phyloP scores from a whole-genome alignment of 257 asterid species.

The Solanum habrochaites region DNA sequence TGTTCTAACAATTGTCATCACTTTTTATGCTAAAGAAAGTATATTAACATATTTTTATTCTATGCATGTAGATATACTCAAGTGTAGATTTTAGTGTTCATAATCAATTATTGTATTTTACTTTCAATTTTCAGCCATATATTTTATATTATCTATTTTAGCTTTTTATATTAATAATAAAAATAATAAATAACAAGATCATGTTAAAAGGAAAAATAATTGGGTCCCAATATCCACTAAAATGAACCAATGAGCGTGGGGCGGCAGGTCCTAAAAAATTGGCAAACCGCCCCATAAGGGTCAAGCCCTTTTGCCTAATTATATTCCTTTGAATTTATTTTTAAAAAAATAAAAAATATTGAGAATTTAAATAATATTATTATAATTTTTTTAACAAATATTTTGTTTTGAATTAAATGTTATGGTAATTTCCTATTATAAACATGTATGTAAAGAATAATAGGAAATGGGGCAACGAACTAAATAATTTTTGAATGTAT shows the following conservation, averaged over 20 bases:
- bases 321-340: background rate
- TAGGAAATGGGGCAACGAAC: too few species aligned
- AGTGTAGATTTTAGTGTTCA: background rate
- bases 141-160: background rate
- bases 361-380: background rate
- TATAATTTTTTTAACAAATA: background rate
- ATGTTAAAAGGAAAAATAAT: background rate
- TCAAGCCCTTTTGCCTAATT: background rate
- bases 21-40: background rate
- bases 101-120: background rate
- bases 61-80: background rate
- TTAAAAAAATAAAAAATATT: background rate
- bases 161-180: background rate
- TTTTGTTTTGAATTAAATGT: background rate
- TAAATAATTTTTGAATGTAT: too few species aligned
- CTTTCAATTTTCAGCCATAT: background rate
- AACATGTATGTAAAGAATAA: background rate
- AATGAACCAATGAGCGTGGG: constrained; percentile 1
- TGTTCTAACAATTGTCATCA: background rate
- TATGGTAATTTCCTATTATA: background rate
- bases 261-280: constrained; percentile 3
- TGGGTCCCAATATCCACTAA: constrained; percentile 5
- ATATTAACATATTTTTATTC: background rate
- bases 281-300: constrained; percentile 6
- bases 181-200: background rate